These are phyloP conservation scores for Populus alba DNA, from an alignment of 345 rosid species.

Conservation along the genomic window DNA sequence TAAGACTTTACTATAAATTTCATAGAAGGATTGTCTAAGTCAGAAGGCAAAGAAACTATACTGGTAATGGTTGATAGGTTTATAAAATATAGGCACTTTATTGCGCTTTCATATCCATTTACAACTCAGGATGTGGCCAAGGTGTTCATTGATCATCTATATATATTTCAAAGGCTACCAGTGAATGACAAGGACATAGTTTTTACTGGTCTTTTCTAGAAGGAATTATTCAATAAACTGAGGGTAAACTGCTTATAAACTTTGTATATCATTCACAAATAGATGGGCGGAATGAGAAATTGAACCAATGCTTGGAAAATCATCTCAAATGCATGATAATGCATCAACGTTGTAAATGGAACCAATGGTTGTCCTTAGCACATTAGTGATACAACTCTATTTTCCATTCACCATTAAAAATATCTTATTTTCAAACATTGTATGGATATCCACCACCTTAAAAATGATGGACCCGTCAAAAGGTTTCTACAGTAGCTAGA, in stretches of 20 bases:
- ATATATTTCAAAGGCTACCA: background rate
- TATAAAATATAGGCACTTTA: background rate
- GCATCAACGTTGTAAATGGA: no score
- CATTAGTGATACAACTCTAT: no score
- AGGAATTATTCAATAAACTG: background rate
- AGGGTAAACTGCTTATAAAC: background rate
- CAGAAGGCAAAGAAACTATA: background rate
- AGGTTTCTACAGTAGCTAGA: no score
- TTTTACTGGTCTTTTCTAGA: background rate
- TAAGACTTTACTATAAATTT: no score
- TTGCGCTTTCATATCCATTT: background rate
- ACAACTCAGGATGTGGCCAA: background rate
- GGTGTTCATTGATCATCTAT: background rate
- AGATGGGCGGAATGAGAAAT: background rate
- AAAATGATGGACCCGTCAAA: no score
- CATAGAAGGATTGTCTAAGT: no score
- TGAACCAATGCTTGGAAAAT: background rate
- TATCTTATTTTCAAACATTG: no score
- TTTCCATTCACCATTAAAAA: no score
- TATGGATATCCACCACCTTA: no score
- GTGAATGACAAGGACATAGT: background rate
- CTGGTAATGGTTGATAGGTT: background rate
- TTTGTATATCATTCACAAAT: background rate
- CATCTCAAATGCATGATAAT: background rate
- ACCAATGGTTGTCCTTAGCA: no score